Evolutionary conservation across 768 basidiomycete genomes (phyloP).

Genomic region (Pleurotus cornucopiae): DNA sequence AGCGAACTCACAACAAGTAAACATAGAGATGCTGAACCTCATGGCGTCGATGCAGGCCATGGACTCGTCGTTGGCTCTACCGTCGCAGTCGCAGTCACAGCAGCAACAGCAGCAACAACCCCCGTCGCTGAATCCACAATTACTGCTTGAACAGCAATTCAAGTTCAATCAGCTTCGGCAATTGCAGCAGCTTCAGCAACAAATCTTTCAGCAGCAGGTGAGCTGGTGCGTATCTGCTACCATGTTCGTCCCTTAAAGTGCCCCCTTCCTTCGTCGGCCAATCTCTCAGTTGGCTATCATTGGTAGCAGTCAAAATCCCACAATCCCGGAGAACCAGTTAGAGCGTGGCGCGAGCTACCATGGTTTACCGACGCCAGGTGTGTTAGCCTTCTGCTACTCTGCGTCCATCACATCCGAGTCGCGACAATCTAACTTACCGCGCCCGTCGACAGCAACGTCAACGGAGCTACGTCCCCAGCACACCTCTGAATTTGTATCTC

Average conservation of each 20-base stretch:
- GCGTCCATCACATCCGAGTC: too few relatives aligned
- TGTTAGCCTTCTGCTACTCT: conserved; percentile 2
- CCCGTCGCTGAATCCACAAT: conserved; percentile 34
- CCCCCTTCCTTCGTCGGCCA: conserved; percentile 43
- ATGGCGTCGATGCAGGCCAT: conserved; percentile 43
- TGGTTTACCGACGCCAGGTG: conserved; percentile 69
- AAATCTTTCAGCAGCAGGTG: conserved; percentile 90
- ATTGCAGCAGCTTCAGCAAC: conserved; percentile 73
- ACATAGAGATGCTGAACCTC: conserved; percentile 49
- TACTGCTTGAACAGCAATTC: conserved; percentile 72
- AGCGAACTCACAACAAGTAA: conserved; percentile 28
- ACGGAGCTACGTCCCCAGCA: conserved; percentile 62
- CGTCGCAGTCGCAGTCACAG: conserved; percentile 14
- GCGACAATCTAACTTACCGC: background rate
- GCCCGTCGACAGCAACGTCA: conserved; percentile 44
- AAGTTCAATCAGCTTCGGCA: conserved; percentile 75
- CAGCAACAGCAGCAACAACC: conserved; percentile 10
- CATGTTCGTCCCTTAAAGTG: conserved; percentile 2
- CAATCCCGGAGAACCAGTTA: conserved; percentile 8
- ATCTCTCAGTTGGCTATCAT: conserved; percentile 7
- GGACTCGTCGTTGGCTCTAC: conserved; percentile 20
- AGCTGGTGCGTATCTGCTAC: conserved; percentile 16
- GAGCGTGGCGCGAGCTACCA: conserved; percentile 22
- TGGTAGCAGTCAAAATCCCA: conserved; percentile 16
- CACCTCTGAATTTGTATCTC: conserved; percentile 56